A percentile compares a stretch with the other conserved stretches of the same genome.
These are phyloP conservation scores for Blastobotrys terrestris DNA, from an alignment of 805 yeast genomes.

Conservation along the genomic window DNA sequence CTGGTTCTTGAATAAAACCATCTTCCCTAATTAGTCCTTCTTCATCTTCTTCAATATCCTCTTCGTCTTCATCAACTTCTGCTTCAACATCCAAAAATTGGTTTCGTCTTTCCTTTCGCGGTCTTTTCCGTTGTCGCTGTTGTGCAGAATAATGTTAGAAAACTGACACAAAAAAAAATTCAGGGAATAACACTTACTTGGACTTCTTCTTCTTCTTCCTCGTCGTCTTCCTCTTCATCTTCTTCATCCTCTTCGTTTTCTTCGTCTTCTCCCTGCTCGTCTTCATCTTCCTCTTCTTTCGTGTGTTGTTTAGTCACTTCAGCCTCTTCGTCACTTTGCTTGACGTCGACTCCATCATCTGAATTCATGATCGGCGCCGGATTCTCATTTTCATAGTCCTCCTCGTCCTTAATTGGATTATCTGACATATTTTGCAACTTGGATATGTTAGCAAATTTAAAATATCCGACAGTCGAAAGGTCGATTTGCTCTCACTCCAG, in stretches of 20 bases:
- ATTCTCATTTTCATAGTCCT: too few relatives aligned
- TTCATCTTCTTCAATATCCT: slow-evolving; percentile 87
- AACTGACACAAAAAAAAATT: background rate
- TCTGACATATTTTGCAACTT: too few relatives aligned
- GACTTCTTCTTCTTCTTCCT: slow-evolving; percentile 80
- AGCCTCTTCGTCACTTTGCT: slow-evolving; percentile 30
- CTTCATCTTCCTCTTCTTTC: slow-evolving; percentile 48
- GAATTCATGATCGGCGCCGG: background rate
- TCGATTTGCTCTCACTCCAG: too few relatives aligned
- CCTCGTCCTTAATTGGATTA: too few relatives aligned
- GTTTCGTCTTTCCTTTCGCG: slow-evolving; percentile 49
- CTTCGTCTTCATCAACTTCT: slow-evolving; percentile 97
- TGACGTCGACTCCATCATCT: slow-evolving; percentile 48
- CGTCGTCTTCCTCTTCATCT: slow-evolving; percentile 83
- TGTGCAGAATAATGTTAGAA: background rate
- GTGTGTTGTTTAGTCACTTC: slow-evolving; percentile 14
- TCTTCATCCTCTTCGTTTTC: slow-evolving; percentile 40
- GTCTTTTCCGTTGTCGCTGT: slow-evolving; percentile 25
- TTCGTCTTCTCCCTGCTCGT: slow-evolving; percentile 56
- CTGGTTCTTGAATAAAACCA: slow-evolving; percentile 43
- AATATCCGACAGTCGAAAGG: too few relatives aligned
- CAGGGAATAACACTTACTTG: background rate
- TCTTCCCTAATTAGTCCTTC: slow-evolving; percentile 83
- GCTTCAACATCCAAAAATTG: slow-evolving; percentile 98
- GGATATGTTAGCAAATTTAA: too few relatives aligned